Conservation (phyloP, 169 alveolate genomes). For the Cyclospora cayetanensis region DNA sequence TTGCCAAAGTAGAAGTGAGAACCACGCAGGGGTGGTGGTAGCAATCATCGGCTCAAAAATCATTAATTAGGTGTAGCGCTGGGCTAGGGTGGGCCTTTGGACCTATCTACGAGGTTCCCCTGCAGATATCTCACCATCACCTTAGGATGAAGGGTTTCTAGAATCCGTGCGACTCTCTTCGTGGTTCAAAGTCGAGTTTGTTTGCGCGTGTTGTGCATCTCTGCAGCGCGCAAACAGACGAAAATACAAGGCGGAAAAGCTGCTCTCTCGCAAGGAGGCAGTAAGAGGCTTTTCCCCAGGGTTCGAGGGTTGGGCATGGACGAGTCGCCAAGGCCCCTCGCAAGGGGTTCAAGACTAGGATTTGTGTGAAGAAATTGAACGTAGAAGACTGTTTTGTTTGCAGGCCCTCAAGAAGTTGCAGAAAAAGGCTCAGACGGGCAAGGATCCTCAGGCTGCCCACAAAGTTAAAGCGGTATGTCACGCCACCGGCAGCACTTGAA, state of each 20-base stretch:
- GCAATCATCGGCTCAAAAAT: no score
- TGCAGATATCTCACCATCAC: no score
- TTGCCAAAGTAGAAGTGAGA: constrained; percentile 11
- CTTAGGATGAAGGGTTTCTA: no score
- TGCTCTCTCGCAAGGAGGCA: neutral
- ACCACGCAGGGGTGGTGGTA: no score
- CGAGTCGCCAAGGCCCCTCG: neutral
- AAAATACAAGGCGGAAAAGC: constrained; percentile 28
- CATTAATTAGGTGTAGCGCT: no score
- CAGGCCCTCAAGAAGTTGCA: constrained; percentile 30
- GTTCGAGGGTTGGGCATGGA: neutral
- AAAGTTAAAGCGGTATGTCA: constrained; percentile 4
- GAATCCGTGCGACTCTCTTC: no score
- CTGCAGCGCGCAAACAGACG: neutral
- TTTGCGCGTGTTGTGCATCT: neutral
- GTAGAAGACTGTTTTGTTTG: neutral
- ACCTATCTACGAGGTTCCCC: no score
- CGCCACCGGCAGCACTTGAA: neutral
- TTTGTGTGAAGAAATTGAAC: neutral
- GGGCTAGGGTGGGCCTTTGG: no score
- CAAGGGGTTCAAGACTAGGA: neutral
- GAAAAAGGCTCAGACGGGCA: constrained; percentile 26
- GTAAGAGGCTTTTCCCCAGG: neutral
- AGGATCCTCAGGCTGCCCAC: constrained; percentile 12
- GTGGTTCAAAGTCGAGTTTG: no score